Evolutionary conservation across 768 basidiomycete genomes (phyloP).

Genomic region (Pulveroboletus ravenelii): DNA sequence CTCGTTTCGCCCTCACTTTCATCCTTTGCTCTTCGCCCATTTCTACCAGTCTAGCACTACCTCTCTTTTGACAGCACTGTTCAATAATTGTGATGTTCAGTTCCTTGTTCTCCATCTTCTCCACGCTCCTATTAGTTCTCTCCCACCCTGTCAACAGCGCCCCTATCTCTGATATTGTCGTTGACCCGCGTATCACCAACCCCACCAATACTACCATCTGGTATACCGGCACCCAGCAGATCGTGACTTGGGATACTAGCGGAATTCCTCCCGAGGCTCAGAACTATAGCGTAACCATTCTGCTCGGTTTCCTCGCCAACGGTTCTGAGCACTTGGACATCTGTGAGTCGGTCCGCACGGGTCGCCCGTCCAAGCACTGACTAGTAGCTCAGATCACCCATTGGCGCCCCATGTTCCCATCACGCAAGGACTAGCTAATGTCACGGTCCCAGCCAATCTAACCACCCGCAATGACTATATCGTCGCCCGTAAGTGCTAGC

Average conservation of each 20-base stretch:
- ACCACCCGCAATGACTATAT: conserved; percentile 45
- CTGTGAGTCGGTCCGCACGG: conserved; percentile 31
- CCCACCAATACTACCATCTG: conserved; percentile 36
- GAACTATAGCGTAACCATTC: conserved; percentile 36
- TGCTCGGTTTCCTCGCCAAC: conserved; percentile 39
- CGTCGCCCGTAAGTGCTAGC: conserved; percentile 51
- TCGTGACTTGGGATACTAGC: conserved; percentile 39
- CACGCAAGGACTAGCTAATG: conserved; percentile 40
- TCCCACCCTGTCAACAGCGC: conserved; percentile 25
- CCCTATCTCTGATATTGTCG: conserved; percentile 31
- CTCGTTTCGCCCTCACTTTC: neutral
- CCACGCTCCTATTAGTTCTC: conserved; percentile 28
- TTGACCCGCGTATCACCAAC: conserved; percentile 39
- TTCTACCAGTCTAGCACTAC: conserved; percentile 4
- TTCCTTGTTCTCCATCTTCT: conserved; percentile 24
- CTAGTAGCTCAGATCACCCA: conserved; percentile 41
- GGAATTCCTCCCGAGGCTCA: conserved; percentile 36
- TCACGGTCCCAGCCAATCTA: conserved; percentile 50
- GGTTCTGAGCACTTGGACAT: conserved; percentile 47
- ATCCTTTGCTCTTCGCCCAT: neutral
- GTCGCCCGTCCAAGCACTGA: conserved; percentile 4
- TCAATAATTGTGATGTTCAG: conserved; percentile 19
- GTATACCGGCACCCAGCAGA: conserved; percentile 33
- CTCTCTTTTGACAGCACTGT: conserved; percentile 20
- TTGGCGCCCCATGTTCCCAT: conserved; percentile 55